phyloP scores from a whole-genome alignment of 2,329 filamentous ascomycete species.

The Claviceps sp. region DNA sequence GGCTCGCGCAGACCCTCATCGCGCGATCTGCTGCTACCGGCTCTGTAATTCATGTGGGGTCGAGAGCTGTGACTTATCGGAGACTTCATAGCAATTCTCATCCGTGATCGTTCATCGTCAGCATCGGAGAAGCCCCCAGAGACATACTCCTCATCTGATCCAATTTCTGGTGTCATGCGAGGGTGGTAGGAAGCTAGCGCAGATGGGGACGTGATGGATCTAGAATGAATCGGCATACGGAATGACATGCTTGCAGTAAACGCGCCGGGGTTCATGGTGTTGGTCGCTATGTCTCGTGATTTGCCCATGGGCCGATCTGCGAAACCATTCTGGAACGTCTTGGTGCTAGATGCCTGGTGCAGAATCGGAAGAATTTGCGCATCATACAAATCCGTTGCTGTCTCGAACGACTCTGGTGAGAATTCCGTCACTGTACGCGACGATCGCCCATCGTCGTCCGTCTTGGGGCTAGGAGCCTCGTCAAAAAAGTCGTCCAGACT shows the following conservation, averaged over 20 bases:
- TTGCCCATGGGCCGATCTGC: constrained; percentile 53
- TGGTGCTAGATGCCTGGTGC: constrained; percentile 68
- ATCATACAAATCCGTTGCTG: constrained; percentile 74
- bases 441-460: constrained; percentile 44
- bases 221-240: constrained; percentile 60
- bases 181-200: constrained; percentile 40
- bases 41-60: constrained; percentile 21
- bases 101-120: constrained; percentile 41
- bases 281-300: constrained; percentile 45
- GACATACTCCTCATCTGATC: constrained; percentile 63
- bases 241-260: constrained; percentile 32
- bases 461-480: constrained; percentile 47
- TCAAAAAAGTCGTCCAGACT: constrained; percentile 76
- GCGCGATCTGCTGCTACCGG: constrained; percentile 19
- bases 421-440: constrained; percentile 53
- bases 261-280: constrained; percentile 49
- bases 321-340: constrained; percentile 81
- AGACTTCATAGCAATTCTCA: constrained; percentile 49
- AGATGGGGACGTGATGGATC: constrained; percentile 75
- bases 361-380: constrained; percentile 85
- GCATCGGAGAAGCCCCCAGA: constrained; percentile 71
- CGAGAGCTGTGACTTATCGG: constrained; percentile 41
- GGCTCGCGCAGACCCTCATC: constrained; percentile 21
- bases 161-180: constrained; percentile 42
- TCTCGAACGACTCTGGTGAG: constrained; percentile 52